Evolutionary conservation across 192 early-diverging fungal species (phyloP).

Genomic region (Dispira simplex): DNA sequence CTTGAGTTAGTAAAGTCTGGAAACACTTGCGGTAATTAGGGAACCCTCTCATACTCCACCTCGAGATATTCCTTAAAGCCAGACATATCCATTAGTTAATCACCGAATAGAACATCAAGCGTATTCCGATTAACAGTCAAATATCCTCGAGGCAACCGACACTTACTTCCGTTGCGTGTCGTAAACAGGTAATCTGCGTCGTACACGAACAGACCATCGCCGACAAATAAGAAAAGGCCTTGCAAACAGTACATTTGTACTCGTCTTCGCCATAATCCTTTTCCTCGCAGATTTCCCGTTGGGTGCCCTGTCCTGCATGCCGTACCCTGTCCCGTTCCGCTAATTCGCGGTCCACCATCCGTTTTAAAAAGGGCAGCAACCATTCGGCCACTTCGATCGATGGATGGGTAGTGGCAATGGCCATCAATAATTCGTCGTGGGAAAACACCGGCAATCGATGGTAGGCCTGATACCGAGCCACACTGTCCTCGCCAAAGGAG

Average conservation of each 20-base stretch:
- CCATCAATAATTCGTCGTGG: slow-evolving; percentile 82
- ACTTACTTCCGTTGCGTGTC: slow-evolving; percentile 24
- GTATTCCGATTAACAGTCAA: not conserved
- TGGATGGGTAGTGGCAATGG: slow-evolving; percentile 20
- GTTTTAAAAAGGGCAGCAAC: slow-evolving; percentile 27
- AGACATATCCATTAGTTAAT: no score
- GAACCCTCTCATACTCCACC: not conserved
- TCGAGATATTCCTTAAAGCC: not conserved
- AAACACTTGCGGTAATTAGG: no score
- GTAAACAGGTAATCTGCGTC: slow-evolving; percentile 39
- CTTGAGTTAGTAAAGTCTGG: no score
- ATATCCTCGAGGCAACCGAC: slow-evolving; percentile 17
- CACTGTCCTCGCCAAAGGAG: slow-evolving; percentile 62
- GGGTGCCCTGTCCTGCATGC: slow-evolving; percentile 13
- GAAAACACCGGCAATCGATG: slow-evolving; percentile 78
- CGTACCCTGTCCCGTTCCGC: slow-evolving; percentile 23
- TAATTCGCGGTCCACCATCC: slow-evolving; percentile 39
- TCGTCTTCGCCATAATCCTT: slow-evolving; percentile 34
- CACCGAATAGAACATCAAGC: not conserved
- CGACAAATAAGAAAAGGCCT: slow-evolving; percentile 56
- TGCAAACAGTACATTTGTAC: slow-evolving; percentile 51
- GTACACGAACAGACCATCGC: slow-evolving; percentile 42
- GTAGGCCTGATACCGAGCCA: slow-evolving; percentile 63
- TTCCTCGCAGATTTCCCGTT: slow-evolving; percentile 27
- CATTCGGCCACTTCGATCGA: slow-evolving; percentile 13